phyloP scores from a whole-genome alignment of 1,284 basidiomycete genomes.

The Boletus calvinii region DNA sequence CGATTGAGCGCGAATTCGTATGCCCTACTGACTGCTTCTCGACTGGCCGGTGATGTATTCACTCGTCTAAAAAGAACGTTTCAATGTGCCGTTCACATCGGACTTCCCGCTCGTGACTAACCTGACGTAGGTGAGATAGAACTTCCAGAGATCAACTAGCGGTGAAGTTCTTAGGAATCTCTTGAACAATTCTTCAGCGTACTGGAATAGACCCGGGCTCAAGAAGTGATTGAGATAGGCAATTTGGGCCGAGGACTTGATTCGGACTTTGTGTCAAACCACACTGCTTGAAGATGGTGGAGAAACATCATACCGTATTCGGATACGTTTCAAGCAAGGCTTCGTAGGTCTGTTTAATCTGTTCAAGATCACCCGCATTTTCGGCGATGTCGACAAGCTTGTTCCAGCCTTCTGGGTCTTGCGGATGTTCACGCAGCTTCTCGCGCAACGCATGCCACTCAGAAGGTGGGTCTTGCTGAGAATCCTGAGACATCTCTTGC shows the following conservation, averaged over 20 bases:
- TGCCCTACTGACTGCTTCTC: slow-evolving; percentile 80
- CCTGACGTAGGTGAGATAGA: slow-evolving; percentile 82
- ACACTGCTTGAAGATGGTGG: slow-evolving; percentile 18
- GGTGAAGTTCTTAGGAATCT: slow-evolving; percentile 80
- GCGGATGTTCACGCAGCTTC: slow-evolving; percentile 49
- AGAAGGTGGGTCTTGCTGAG: slow-evolving; percentile 37
- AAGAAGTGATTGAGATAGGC: slow-evolving; percentile 83
- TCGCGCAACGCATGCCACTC: slow-evolving; percentile 50
- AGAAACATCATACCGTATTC: slow-evolving; percentile 52
- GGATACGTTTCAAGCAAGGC: slow-evolving; percentile 64
- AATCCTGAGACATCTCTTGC: slow-evolving; percentile 24
- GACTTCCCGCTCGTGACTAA: slow-evolving; percentile 37
- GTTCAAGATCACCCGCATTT: slow-evolving; percentile 57
- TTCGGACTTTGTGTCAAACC: slow-evolving; percentile 29
- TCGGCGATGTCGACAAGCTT: slow-evolving; percentile 60
- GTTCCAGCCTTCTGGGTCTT: slow-evolving; percentile 62
- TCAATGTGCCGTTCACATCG: slow-evolving; percentile 10
- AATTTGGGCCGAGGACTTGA: slow-evolving; percentile 71
- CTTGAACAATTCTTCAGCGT: slow-evolving; percentile 78
- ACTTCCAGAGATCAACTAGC: slow-evolving; percentile 85
- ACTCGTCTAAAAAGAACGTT: slow-evolving; percentile 43
- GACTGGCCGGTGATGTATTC: slow-evolving; percentile 55
- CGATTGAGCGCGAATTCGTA: slow-evolving; percentile 94
- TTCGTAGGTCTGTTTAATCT: slow-evolving; percentile 65
- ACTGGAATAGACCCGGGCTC: slow-evolving; percentile 60